Conservation (phyloP, 2,329 filamentous ascomycete genomes). For the Metarhizium anisopliae region DNA sequence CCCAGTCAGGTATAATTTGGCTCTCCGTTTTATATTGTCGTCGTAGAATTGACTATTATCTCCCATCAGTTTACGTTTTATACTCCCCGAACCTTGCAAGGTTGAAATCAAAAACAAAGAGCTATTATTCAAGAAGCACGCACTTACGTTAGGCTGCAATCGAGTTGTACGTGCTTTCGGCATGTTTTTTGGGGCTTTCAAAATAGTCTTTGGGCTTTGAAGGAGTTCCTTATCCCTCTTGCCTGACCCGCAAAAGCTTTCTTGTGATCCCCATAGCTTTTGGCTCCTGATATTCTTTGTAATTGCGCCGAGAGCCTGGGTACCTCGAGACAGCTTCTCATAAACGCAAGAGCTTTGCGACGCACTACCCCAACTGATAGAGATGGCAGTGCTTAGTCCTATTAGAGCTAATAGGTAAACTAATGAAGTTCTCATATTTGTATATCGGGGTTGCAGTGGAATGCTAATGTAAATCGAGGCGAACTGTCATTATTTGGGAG, state of each 20-base stretch:
- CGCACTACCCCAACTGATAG: background rate
- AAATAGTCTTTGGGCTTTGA: background rate
- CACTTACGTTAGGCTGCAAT: background rate
- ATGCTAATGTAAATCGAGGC: background rate
- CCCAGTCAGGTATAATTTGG: background rate
- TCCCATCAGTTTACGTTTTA: background rate
- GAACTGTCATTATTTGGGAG: too few species aligned
- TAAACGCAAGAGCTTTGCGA: background rate
- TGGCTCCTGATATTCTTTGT: background rate
- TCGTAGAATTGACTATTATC: background rate
- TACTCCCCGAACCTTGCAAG: background rate
- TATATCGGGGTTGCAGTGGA: background rate
- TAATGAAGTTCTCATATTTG: background rate
- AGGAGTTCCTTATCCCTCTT: background rate
- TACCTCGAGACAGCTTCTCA: background rate
- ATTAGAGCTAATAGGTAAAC: background rate
- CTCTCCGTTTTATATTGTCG: background rate
- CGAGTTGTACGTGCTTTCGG: background rate
- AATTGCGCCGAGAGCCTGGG: background rate
- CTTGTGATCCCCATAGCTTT: background rate
- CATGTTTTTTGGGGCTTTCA: background rate
- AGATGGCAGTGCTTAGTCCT: background rate
- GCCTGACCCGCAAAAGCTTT: background rate
- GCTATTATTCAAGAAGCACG: background rate
- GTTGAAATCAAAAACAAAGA: background rate